Evolutionary conservation across 495 filamentous ascomycete species (phyloP).

Genomic region (Durotheca rogersii): DNA sequence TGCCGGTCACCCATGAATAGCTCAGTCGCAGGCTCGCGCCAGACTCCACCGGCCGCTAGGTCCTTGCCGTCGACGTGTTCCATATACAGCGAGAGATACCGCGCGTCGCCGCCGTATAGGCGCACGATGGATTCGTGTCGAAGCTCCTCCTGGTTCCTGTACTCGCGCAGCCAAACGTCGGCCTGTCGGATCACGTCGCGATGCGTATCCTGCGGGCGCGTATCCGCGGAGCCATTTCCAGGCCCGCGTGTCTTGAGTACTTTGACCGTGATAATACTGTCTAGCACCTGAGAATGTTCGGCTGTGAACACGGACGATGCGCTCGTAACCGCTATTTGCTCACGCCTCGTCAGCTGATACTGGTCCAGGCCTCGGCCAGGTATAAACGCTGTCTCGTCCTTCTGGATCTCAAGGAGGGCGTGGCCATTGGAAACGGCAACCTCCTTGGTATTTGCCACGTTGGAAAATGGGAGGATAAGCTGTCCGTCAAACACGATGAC

Average conservation of each 20-base stretch:
- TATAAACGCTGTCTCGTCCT: conserved; percentile 44
- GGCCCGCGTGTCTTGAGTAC: conserved; percentile 48
- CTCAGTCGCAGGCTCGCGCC: conserved; percentile 43
- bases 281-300: conserved; percentile 44
- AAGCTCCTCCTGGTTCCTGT: conserved; percentile 48
- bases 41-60: conserved; percentile 41
- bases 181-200: conserved; percentile 52
- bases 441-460: conserved; percentile 44
- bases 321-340: conserved; percentile 46
- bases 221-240: conserved; percentile 20
- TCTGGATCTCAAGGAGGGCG: conserved; percentile 45
- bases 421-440: conserved; percentile 46
- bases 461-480: conserved; percentile 45
- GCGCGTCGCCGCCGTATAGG: conserved; percentile 50
- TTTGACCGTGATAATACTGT: conserved; percentile 50
- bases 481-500: conserved; percentile 50
- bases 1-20: conserved; percentile 41
- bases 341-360: conserved; percentile 48
- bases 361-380: conserved; percentile 43
- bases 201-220: conserved; percentile 41
- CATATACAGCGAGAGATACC: conserved; percentile 53
- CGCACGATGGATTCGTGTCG: conserved; percentile 51
- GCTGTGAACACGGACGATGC: conserved; percentile 53
- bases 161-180: conserved; percentile 52
- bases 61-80: conserved; percentile 52